phyloP scores from a whole-genome alignment of 2,329 filamentous ascomycete genomes.

The Microdochium bolleyi region DNA sequence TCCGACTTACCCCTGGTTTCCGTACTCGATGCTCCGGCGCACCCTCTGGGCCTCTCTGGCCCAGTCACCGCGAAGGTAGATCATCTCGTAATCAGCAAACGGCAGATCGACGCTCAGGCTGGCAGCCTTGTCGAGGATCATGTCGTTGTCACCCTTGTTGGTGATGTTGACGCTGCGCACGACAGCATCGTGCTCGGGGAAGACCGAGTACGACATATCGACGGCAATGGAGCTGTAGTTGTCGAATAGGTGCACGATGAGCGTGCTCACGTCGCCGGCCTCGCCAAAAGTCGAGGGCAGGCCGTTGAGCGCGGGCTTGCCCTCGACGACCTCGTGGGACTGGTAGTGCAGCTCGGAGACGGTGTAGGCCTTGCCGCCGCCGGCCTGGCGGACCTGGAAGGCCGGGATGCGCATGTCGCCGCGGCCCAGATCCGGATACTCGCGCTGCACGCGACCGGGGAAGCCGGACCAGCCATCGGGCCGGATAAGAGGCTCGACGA shows the following conservation, averaged over 20 bases:
- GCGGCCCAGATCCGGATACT: conserved; percentile 56
- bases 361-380: conserved; percentile 36
- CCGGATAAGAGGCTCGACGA: conserved; percentile 33
- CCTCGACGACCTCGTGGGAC: conserved; percentile 43
- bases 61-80: conserved; percentile 58
- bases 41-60: conserved; percentile 47
- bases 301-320: conserved; percentile 48
- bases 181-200: conserved; percentile 52
- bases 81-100: conserved; percentile 51
- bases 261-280: conserved; percentile 47
- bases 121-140: conserved; percentile 47
- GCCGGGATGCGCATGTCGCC: conserved; percentile 57
- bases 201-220: conserved; percentile 55
- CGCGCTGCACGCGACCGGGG: conserved; percentile 44
- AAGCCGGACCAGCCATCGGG: conserved; percentile 46
- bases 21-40: conserved; percentile 47
- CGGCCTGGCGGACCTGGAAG: conserved; percentile 49
- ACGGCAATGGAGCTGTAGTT: conserved; percentile 49
- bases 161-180: conserved; percentile 53
- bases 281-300: conserved; percentile 52
- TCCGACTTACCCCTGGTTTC: conserved; percentile 38
- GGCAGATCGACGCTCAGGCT: conserved; percentile 57
- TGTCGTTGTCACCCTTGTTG: conserved; percentile 44
- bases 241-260: conserved; percentile 51
- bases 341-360: conserved; percentile 51